phyloP scores from a whole-genome alignment of 108 stramenopile genomes.

The Cyclostephanos tholiformis region DNA sequence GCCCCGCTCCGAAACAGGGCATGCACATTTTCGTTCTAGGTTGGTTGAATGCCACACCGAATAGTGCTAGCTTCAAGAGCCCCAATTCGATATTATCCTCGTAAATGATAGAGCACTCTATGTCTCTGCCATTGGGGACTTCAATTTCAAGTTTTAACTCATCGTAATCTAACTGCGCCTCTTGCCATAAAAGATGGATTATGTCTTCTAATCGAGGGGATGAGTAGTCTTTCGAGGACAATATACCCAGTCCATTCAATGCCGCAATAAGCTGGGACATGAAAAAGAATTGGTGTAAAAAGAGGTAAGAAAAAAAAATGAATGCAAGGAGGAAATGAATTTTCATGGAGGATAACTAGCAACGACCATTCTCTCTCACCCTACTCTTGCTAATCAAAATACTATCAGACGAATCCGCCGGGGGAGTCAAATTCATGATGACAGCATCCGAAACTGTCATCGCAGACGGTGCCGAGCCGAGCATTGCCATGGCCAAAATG shows the following conservation, averaged over 20 bases:
- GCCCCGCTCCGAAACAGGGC: slow-evolving; percentile 54
- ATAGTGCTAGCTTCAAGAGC: slow-evolving; percentile 71
- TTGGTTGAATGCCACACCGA: slow-evolving; percentile 72
- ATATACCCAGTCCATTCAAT: slow-evolving; percentile 22
- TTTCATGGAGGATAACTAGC: slow-evolving; percentile 41
- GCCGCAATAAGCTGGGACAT: slow-evolving; percentile 31
- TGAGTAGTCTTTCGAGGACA: slow-evolving; percentile 4
- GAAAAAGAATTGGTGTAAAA: not conserved
- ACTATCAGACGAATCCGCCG: slow-evolving; percentile 56
- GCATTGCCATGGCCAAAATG: slow-evolving; percentile 58
- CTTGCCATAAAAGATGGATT: slow-evolving; percentile 38
- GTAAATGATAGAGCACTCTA: slow-evolving; percentile 33
- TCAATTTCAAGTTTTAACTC: slow-evolving; percentile 13
- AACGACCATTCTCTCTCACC: slow-evolving; percentile 41
- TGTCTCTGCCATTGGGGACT: slow-evolving; percentile 23
- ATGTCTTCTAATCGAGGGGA: slow-evolving; percentile 33
- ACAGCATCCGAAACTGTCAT: slow-evolving; percentile 71
- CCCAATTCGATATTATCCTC: slow-evolving; percentile 64
- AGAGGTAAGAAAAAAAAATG: not conserved
- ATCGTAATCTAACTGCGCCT: slow-evolving; percentile 26
- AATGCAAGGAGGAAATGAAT: not conserved
- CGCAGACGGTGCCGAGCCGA: slow-evolving; percentile 73
- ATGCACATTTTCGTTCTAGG: slow-evolving; percentile 65
- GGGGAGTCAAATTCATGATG: slow-evolving; percentile 66
- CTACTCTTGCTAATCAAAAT: slow-evolving; percentile 73